Percentiles rank a stretch among this genome's conserved stretches.
phyloP scores from a whole-genome alignment of 2,329 filamentous ascomycete species.

The Microdochium trichocladiopsis region DNA sequence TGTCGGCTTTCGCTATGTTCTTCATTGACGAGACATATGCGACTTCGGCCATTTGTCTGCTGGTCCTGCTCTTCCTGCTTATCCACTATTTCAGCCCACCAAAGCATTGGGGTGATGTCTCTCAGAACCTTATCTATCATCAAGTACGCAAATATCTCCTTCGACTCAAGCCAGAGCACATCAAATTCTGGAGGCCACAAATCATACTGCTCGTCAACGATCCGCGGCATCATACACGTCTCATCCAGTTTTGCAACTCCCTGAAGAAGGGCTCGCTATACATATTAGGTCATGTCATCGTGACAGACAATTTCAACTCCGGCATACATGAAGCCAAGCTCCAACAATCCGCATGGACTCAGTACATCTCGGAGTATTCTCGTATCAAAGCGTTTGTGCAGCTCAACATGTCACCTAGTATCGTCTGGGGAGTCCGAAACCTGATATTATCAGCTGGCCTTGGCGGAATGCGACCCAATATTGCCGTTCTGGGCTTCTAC shows the following conservation, averaged over 20 bases:
- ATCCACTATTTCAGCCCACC: conserved; percentile 83
- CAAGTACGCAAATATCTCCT: conserved; percentile 85
- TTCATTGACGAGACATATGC: conserved; percentile 82
- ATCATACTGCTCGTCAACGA: conserved; percentile 81
- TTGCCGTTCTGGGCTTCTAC: conserved; percentile 74
- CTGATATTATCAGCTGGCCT: conserved; percentile 74
- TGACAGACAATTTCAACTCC: conserved; percentile 72
- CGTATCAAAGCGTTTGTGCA: conserved; percentile 88
- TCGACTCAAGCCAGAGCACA: conserved; percentile 77
- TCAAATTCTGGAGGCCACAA: conserved; percentile 90
- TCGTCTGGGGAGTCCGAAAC: conserved; percentile 82
- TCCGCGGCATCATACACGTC: conserved; percentile 70
- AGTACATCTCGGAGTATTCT: conserved; percentile 75
- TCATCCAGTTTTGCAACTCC: conserved; percentile 88
- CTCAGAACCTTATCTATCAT: conserved; percentile 78
- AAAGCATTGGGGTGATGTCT: conserved; percentile 86
- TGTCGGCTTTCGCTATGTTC: conserved; percentile 78
- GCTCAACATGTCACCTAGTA: conserved; percentile 71
- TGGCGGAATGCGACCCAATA: conserved; percentile 84
- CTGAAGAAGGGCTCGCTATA: conserved; percentile 83
- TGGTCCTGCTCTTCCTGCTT: conserved; percentile 72
- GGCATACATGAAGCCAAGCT: conserved; percentile 75
- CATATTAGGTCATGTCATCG: conserved; percentile 81
- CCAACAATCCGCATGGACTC: conserved; percentile 77
- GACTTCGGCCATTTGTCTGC: conserved; percentile 62